Base-by-base conservation (phyloP, 2,329 filamentous ascomycete genomes). In the Fonsecaea multimorphosa region DNA sequence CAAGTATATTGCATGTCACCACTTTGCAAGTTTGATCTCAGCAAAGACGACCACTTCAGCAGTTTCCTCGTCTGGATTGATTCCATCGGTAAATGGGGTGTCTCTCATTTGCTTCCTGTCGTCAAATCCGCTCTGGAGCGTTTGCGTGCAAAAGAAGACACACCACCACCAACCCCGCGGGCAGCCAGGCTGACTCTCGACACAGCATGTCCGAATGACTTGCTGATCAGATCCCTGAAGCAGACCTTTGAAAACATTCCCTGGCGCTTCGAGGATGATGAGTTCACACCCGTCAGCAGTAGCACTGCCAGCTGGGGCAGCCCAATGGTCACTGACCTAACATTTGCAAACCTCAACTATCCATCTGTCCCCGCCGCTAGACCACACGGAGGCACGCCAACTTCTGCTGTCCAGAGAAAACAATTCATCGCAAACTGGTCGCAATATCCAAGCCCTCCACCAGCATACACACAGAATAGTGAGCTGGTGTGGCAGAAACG, bases 1-100 rank as follows among this genome's bases (percentile, higher is more conserved):
- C 67, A 72, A 29, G 66, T 59, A 5, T 72, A 71, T 55, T 72
- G 64, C 64, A 72, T 72, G 70, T 64, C 71, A 2, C 68, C 70
- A 1, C 40, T 72, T n/a, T 68, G 68, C 64, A 71, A 68, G 53
- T 72, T 72, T 49, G 70, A 72, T 36, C 59, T 72, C 19, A 64
- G 57, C 46, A 68, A 67, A 7, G 67, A 72, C 19, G 68, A 69
- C 1, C 70, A 72, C 44, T 72, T 72, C 63, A 63, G 38, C 16
- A 64, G 66, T 14, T 72, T 72, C 29, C 64, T 70, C 9, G 57
- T 68, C 12, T 72, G 68, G 67, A 49, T 71, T 5, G 66, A 72
- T 24, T 67, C 71, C 6, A 71, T 72, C 22, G 70, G 67, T 32
- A 66, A 70, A 52, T 72, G 70, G 70, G 70, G 65, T 5, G 9